phyloP scores from a whole-genome alignment of 352 stramenopile species.

The Globisporangium cylindrosporum region DNA sequence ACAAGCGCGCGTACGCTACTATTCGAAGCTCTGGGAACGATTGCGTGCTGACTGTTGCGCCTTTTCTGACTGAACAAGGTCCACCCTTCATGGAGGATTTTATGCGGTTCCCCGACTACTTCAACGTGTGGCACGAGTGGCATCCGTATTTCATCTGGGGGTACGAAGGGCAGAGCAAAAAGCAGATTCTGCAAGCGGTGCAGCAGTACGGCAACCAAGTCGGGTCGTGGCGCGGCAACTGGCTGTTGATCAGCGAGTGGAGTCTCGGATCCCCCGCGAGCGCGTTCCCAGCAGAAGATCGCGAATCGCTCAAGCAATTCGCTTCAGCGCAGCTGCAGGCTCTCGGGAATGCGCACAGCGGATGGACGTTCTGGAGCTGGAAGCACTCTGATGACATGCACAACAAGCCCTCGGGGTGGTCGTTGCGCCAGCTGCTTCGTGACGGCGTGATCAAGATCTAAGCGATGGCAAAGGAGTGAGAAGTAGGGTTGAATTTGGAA shows the following conservation, averaged over 20 bases:
- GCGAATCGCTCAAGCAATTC: slow-evolving; percentile 41
- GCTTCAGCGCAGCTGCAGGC: slow-evolving; percentile 54
- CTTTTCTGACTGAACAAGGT: slow-evolving; percentile 52
- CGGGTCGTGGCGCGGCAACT: slow-evolving; percentile 60
- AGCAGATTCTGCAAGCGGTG: slow-evolving; percentile 61
- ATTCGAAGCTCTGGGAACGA: slow-evolving; percentile 56
- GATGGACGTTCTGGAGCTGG: slow-evolving; percentile 89
- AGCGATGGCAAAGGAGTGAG: neutral
- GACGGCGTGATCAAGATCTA: slow-evolving; percentile 49
- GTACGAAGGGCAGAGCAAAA: slow-evolving; percentile 48
- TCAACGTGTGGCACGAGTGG: slow-evolving; percentile 50
- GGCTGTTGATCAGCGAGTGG: slow-evolving; percentile 83
- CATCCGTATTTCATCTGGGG: slow-evolving; percentile 68
- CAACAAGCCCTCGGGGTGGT: slow-evolving; percentile 56
- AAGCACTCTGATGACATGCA: slow-evolving; percentile 68
- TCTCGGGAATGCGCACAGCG: slow-evolving; percentile 58
- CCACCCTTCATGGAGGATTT: slow-evolving; percentile 37
- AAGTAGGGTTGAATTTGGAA: neutral
- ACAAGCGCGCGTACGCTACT: slow-evolving; percentile 46
- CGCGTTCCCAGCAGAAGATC: slow-evolving; percentile 55
- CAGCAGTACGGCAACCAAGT: slow-evolving; percentile 54
- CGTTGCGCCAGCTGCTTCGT: slow-evolving; percentile 71
- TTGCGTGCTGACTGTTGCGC: slow-evolving; percentile 51
- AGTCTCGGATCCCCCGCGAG: slow-evolving; percentile 59
- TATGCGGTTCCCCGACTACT: slow-evolving; percentile 34